Percentiles rank a stretch among this genome's conserved stretches.
These are phyloP conservation scores for Vitis cinerea DNA, from an alignment of 164 flowering plant genomes.

Conservation along the genomic window DNA sequence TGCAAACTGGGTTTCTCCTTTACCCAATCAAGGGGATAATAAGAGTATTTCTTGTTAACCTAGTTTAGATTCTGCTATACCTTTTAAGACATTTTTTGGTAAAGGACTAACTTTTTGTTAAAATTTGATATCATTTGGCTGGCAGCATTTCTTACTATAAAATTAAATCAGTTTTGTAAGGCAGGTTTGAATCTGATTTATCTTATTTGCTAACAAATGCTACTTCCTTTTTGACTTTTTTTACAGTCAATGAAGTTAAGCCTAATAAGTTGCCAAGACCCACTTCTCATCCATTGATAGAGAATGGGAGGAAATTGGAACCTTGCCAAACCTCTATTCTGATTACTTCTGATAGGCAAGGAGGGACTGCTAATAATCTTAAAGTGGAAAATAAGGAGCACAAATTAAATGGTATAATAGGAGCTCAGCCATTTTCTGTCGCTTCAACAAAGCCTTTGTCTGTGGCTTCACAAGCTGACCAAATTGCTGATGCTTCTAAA, in stretches of 20 bases:
- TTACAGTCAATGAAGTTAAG: conserved; percentile 47
- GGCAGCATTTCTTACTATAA: neutral
- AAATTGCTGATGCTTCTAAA: conserved; percentile 32
- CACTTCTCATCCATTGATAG: conserved; percentile 27
- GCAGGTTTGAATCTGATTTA: neutral
- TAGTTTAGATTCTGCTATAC: neutral
- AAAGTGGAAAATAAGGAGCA: conserved; percentile 39
- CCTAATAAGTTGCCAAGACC: conserved; percentile 53
- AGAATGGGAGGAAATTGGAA: conserved; percentile 48
- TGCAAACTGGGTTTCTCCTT: neutral
- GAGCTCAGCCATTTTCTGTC: conserved; percentile 25
- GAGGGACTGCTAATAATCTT: conserved; percentile 10
- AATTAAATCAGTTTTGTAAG: neutral
- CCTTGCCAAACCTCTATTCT: conserved; percentile 30
- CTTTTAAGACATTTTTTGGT: too few relatives aligned
- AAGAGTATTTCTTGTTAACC: neutral
- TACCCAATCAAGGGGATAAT: neutral
- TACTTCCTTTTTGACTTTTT: conserved; percentile 12
- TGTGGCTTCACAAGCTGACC: conserved; percentile 24
- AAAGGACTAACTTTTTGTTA: too few relatives aligned
- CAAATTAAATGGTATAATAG: conserved; percentile 51
- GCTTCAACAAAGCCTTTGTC: conserved; percentile 13
- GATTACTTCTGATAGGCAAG: conserved; percentile 27
- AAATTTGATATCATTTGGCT: neutral
- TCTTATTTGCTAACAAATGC: conserved; percentile 12